Conservation (phyloP, 1,284 basidiomycete species). For the Puccinia sorghi region DNA sequence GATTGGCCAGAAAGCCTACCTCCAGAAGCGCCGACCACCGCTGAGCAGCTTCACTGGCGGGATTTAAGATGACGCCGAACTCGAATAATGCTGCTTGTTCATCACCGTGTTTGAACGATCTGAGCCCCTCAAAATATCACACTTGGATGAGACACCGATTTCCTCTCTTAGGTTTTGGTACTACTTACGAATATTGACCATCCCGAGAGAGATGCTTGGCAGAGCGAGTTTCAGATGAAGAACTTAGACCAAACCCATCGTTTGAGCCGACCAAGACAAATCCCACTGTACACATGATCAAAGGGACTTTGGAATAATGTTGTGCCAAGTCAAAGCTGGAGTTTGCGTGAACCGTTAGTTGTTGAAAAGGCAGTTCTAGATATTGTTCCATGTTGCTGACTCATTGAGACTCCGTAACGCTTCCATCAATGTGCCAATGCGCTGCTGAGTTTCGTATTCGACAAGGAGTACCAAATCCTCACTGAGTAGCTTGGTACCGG, state of each 20-base stretch:
- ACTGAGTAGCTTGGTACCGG: constrained; percentile 1
- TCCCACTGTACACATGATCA: constrained; percentile 32
- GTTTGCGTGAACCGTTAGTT: not conserved
- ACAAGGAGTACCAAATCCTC: constrained; percentile 39
- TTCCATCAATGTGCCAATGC: constrained; percentile 27
- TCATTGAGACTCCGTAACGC: constrained; percentile 15
- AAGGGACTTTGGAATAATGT: constrained; percentile 13
- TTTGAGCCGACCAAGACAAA: constrained; percentile 37
- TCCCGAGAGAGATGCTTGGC: constrained; percentile 10
- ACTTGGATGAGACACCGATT: not conserved
- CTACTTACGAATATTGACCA: constrained; percentile 40
- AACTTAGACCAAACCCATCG: constrained; percentile 3
- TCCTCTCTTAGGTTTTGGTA: not conserved
- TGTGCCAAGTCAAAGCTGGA: constrained; percentile 1
- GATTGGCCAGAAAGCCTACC: constrained; percentile 59
- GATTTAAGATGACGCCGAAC: constrained; percentile 76
- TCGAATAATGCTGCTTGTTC: constrained; percentile 69
- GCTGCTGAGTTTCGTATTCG: constrained; percentile 44
- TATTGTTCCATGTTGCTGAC: not conserved
- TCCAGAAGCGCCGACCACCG: constrained; percentile 76
- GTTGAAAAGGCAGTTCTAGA: not conserved
- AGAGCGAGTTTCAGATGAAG: constrained; percentile 17
- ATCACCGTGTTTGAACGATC: constrained; percentile 71
- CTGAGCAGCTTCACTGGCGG: constrained; percentile 79
- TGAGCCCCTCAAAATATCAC: constrained; percentile 55